A percentile compares a stretch with the other conserved stretches of the same genome.
Conservation (phyloP, 2,329 filamentous ascomycete species). For the Helminthosporium solani region DNA sequence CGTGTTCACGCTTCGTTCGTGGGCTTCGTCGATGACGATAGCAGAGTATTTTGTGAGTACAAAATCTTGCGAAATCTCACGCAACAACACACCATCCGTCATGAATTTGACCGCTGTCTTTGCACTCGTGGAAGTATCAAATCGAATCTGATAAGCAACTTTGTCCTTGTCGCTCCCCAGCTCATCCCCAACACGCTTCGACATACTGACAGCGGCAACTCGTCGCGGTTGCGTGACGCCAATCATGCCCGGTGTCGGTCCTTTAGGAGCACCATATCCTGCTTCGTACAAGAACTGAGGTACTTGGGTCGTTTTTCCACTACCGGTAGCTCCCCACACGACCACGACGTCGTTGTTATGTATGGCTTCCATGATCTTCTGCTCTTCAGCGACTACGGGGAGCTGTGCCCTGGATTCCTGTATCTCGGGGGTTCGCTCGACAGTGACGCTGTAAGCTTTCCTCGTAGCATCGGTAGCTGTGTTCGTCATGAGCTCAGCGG, state of each 20-base stretch:
- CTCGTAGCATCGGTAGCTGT: constrained; percentile 59
- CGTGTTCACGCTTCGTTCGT: constrained; percentile 95
- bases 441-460: constrained; percentile 73
- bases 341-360: constrained; percentile 88
- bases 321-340: constrained; percentile 92
- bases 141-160: constrained; percentile 90
- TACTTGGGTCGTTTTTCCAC: constrained; percentile 95
- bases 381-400: constrained; percentile 91
- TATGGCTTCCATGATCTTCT: constrained; percentile 96
- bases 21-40: constrained; percentile 93
- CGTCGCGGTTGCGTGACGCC: constrained; percentile 92
- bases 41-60: constrained; percentile 86
- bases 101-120: constrained; percentile 96
- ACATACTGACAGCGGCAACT: constrained; percentile 96
- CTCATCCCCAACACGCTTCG: constrained; percentile 85
- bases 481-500: constrained; percentile 61
- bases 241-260: constrained; percentile 86
- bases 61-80: constrained; percentile 89
- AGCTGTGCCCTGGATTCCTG: constrained; percentile 76
- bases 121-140: constrained; percentile 77
- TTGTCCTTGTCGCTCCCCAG: constrained; percentile 72
- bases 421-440: constrained; percentile 70
- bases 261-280: constrained; percentile 77
- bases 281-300: constrained; percentile 95
- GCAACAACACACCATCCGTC: constrained; percentile 93